Conservation (phyloP, 306 rosid species). For the Trifolium dubium region DNA sequence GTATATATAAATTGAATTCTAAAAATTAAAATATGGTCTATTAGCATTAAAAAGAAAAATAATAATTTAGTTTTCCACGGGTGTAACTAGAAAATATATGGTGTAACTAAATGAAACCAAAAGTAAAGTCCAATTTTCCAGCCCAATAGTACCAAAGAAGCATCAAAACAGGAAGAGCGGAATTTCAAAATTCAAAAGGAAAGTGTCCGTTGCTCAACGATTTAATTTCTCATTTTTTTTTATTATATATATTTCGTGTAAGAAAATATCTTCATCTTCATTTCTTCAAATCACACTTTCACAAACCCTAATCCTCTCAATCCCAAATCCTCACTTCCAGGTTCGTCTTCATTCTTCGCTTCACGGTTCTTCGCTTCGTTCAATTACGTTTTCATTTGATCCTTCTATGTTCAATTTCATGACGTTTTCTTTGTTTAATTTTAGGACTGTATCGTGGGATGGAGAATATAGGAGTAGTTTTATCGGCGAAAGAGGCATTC, state of each 20-base stretch:
- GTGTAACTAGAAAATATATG: neutral
- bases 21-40: too few relatives aligned
- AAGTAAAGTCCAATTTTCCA: neutral
- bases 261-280: neutral
- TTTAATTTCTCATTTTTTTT: neutral
- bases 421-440: neutral
- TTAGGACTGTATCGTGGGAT: neutral
- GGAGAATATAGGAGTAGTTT: slow-evolving; percentile 53
- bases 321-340: neutral
- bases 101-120: neutral
- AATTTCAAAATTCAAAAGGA: slow-evolving; percentile 64
- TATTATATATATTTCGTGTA: neutral
- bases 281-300: neutral
- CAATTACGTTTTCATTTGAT: neutral
- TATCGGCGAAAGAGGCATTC: slow-evolving; percentile 82
- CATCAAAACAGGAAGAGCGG: slow-evolving; percentile 27
- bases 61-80: neutral
- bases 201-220: slow-evolving; percentile 56
- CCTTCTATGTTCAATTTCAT: neutral
- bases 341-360: neutral
- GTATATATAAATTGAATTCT: too few relatives aligned
- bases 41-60: too few relatives aligned
- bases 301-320: slow-evolving; percentile 4
- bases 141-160: slow-evolving; percentile 4
- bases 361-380: neutral